Conservation (phyloP, 2,329 filamentous ascomycete species). For the Cytospora chrysosperma region DNA sequence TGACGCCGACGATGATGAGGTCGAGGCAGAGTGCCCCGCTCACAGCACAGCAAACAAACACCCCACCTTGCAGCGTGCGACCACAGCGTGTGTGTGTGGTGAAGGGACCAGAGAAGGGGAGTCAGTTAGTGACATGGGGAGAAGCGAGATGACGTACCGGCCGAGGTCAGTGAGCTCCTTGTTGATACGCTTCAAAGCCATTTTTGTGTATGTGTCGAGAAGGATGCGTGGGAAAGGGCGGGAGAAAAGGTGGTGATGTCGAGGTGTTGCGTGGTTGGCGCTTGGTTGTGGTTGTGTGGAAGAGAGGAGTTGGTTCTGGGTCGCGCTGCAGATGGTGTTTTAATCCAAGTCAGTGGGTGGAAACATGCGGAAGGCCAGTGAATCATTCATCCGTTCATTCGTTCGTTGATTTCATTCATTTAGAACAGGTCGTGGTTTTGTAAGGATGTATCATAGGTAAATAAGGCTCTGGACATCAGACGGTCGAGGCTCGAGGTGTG, state of each 20-base stretch:
- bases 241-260: conserved; percentile 17
- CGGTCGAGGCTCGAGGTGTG: neutral
- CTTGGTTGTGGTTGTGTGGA: conserved; percentile 14
- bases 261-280: conserved; percentile 25
- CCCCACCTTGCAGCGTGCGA: conserved; percentile 26
- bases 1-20: neutral
- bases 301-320: conserved; percentile 7
- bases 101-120: conserved; percentile 27
- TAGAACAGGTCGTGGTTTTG: neutral
- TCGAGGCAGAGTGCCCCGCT: conserved; percentile 17
- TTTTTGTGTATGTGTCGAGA: conserved; percentile 44
- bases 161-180: conserved; percentile 90
- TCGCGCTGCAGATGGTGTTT: conserved; percentile 16
- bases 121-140: conserved; percentile 19
- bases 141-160: conserved; percentile 59
- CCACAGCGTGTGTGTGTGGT: too few relatives aligned
- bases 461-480: neutral
- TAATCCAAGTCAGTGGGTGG: conserved; percentile 20
- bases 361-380: conserved; percentile 29
- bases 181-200: conserved; percentile 94
- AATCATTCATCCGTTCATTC: too few relatives aligned
- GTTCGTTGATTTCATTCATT: too few relatives aligned
- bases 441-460: neutral
- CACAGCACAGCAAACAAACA: conserved; percentile 8
- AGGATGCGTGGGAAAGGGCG: conserved; percentile 29